A percentile compares a stretch with the other conserved stretches of the same genome.
Evolutionary conservation across 495 filamentous ascomycete genomes (phyloP).

Genomic region (Hamigera avellanea): DNA sequence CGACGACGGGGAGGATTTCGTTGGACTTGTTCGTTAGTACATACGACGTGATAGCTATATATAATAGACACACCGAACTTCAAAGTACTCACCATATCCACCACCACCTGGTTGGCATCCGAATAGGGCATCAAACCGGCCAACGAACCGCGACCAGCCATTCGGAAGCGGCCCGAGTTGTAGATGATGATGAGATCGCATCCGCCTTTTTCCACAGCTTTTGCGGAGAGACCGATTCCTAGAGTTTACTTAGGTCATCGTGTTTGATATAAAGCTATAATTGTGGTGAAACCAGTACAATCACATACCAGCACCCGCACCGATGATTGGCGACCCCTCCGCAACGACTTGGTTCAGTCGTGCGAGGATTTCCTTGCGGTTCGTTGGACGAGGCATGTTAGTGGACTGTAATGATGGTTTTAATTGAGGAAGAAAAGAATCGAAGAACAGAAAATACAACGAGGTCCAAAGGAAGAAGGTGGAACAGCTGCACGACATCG

Average conservation of each 20-base stretch:
- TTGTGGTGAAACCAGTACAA: background rate
- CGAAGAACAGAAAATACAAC: background rate
- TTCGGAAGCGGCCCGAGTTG: constrained; percentile 62
- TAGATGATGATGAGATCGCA: constrained; percentile 61
- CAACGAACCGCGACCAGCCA: constrained; percentile 60
- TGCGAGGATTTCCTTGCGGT: constrained; percentile 42
- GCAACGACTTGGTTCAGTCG: constrained; percentile 40
- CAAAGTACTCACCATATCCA: constrained; percentile 59
- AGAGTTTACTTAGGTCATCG: background rate
- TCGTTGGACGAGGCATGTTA: constrained; percentile 29
- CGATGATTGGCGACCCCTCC: constrained; percentile 46
- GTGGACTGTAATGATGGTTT: background rate
- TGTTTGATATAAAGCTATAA: background rate
- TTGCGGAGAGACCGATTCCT: constrained; percentile 60
- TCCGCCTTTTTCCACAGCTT: constrained; percentile 55
- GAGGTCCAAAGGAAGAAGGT: background rate
- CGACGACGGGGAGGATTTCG: constrained; percentile 49
- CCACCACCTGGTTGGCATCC: constrained; percentile 56
- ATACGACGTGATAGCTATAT: background rate
- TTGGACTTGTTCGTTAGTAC: constrained; percentile 22
- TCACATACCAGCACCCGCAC: constrained; percentile 49
- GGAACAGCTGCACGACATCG: too few relatives aligned
- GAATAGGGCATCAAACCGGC: constrained; percentile 63
- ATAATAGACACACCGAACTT: too few relatives aligned
- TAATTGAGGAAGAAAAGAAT: background rate